phyloP scores from a whole-genome alignment of 129 eudicot species.

The Pulicaria dysenterica region DNA sequence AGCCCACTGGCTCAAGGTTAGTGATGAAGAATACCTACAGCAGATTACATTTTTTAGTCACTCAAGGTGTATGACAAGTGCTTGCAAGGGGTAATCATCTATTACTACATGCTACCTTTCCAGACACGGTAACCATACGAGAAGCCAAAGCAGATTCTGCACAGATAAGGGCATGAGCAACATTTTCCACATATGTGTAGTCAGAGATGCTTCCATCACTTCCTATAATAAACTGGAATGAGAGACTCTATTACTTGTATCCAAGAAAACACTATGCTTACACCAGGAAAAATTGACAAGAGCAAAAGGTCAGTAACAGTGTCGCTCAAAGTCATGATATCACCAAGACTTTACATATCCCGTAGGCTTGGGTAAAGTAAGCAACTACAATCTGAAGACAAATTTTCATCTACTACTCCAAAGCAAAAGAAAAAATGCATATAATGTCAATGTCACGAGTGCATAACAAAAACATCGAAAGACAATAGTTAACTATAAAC shows the following conservation, averaged over 20 bases:
- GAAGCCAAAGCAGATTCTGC: slow-evolving; percentile 75
- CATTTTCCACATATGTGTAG: slow-evolving; percentile 92
- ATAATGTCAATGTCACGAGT: slow-evolving; percentile 8
- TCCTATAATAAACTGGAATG: slow-evolving; percentile 94
- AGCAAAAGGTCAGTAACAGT: neutral
- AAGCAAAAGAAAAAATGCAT: slow-evolving; percentile 10
- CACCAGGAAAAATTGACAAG: neutral
- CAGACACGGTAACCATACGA: slow-evolving; percentile 59
- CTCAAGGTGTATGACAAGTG: neutral
- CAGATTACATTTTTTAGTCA: slow-evolving; percentile 7
- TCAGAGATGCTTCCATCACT: slow-evolving; percentile 66
- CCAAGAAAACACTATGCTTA: slow-evolving; percentile 20
- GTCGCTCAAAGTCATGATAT: slow-evolving; percentile 1
- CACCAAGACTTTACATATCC: neutral
- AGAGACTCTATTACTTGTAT: slow-evolving; percentile 64
- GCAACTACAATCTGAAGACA: slow-evolving; percentile 12
- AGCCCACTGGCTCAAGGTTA: slow-evolving; percentile 69
- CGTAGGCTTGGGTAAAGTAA: slow-evolving; percentile 4
- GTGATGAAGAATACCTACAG: slow-evolving; percentile 78
- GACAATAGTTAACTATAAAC: neutral
- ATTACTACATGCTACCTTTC: slow-evolving; percentile 60
- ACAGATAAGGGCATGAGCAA: slow-evolving; percentile 84
- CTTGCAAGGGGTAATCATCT: slow-evolving; percentile 8
- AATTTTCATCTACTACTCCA: slow-evolving; percentile 2
- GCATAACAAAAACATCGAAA: neutral